phyloP scores from a whole-genome alignment of 2,329 filamentous ascomycete species.

The Ascochyta rabiei region DNA sequence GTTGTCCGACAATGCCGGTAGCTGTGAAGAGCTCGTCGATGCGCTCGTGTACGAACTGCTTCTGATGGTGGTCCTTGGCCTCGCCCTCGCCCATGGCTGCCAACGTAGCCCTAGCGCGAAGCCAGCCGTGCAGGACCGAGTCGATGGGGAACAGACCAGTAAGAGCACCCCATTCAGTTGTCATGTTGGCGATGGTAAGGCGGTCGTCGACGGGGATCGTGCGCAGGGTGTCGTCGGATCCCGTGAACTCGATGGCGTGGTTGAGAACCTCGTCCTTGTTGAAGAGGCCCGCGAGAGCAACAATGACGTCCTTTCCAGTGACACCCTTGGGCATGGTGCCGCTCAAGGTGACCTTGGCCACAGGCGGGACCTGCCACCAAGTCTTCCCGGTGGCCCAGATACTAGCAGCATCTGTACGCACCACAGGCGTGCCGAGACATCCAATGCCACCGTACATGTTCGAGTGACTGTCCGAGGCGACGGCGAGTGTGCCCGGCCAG shows the following conservation, averaged over 20 bases:
- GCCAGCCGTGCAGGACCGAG: constrained; percentile 71
- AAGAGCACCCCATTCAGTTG: constrained; percentile 79
- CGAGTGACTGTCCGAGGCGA: constrained; percentile 78
- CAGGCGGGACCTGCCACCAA: constrained; percentile 88
- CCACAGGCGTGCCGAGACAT: constrained; percentile 78
- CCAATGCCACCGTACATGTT: constrained; percentile 86
- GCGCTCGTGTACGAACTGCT: constrained; percentile 72
- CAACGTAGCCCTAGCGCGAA: constrained; percentile 75
- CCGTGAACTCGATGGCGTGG: constrained; percentile 86
- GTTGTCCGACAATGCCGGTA: constrained; percentile 45
- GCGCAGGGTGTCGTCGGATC: constrained; percentile 75
- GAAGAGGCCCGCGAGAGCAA: constrained; percentile 86
- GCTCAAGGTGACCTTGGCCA: constrained; percentile 79
- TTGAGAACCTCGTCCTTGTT: constrained; percentile 88
- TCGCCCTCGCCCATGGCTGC: constrained; percentile 65
- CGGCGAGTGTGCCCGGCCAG: constrained; percentile 84
- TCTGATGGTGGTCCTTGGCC: constrained; percentile 55
- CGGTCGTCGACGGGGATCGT: constrained; percentile 75
- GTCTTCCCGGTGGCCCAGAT: constrained; percentile 84
- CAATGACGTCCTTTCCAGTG: constrained; percentile 91
- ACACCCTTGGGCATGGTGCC: constrained; percentile 79
- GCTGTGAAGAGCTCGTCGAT: constrained; percentile 71
- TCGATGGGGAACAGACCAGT: constrained; percentile 84
- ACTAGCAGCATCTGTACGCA: constrained; percentile 83
- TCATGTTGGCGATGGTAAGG: constrained; percentile 80